These are phyloP conservation scores for Fusarium concolor DNA, from an alignment of 2,329 filamentous ascomycete species.

Conservation along the genomic window DNA sequence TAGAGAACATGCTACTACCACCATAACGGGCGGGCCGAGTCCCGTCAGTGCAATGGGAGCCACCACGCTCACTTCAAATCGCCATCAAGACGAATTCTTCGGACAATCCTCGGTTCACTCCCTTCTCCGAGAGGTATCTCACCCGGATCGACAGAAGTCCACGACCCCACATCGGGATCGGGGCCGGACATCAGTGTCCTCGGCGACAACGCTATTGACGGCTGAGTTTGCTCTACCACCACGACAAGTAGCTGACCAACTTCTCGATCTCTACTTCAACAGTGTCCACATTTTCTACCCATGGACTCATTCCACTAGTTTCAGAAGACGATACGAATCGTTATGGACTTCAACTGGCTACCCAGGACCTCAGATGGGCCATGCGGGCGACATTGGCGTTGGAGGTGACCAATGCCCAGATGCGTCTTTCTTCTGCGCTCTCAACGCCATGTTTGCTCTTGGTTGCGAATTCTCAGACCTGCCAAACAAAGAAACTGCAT, in stretches of 20 bases:
- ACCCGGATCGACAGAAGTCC: background rate
- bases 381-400: background rate
- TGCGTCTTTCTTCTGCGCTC: background rate
- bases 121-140: constrained; percentile 3
- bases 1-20: background rate
- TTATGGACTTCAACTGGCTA: background rate
- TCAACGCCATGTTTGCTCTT: constrained; percentile 5
- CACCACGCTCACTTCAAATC: background rate
- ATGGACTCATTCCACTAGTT: constrained; percentile 1
- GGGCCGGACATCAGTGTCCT: background rate
- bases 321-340: background rate
- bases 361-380: background rate
- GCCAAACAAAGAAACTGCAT: background rate
- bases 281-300: constrained; percentile 7
- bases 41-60: constrained; percentile 21
- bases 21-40: background rate
- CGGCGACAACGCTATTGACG: fast-evolving
- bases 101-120: constrained; percentile 10
- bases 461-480: background rate
- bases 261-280: background rate
- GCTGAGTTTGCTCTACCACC: background rate
- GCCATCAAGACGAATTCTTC: background rate
- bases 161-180: background rate
- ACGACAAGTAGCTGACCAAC: background rate
- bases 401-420: background rate